A percentile compares a stretch with the other conserved stretches of the same genome.
Evolutionary conservation across 2,329 filamentous ascomycete species (phyloP).

Genomic region (Talaromyces rugulosus): DNA sequence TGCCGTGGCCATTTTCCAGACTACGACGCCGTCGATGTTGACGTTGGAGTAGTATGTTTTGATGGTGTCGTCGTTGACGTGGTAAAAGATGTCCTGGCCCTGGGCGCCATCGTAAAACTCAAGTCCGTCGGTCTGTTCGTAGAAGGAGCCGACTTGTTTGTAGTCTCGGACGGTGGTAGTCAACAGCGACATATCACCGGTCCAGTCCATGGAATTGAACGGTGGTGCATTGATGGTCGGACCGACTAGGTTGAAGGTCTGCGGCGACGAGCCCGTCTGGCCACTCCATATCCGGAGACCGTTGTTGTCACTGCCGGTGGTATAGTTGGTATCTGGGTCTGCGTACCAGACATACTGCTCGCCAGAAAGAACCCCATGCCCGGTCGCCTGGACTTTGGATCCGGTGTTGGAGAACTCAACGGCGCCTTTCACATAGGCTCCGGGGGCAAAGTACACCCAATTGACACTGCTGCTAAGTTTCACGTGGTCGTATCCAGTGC

Average conservation of each 20-base stretch:
- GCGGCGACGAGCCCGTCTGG: slow-evolving; percentile 16
- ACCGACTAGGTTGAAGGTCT: slow-evolving; percentile 24
- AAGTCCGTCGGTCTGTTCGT: slow-evolving; percentile 34
- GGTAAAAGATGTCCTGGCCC: slow-evolving; percentile 33
- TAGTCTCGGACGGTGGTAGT: slow-evolving; percentile 25
- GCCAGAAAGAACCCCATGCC: slow-evolving; percentile 34
- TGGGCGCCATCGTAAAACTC: slow-evolving; percentile 29
- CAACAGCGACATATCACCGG: slow-evolving; percentile 11
- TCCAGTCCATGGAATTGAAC: slow-evolving; percentile 36
- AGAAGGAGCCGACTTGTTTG: slow-evolving; percentile 39
- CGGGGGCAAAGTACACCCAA: slow-evolving; percentile 26
- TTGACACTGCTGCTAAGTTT: slow-evolving; percentile 21
- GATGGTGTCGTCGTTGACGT: slow-evolving; percentile 33
- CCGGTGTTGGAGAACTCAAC: slow-evolving; percentile 26
- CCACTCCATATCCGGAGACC: slow-evolving; percentile 30
- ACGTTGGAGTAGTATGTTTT: slow-evolving; percentile 37
- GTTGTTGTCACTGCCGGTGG: slow-evolving; percentile 24
- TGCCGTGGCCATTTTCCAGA: slow-evolving; percentile 36
- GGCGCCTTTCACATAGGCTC: slow-evolving; percentile 37
- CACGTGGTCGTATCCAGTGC: slow-evolving; percentile 13
- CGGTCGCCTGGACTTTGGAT: slow-evolving; percentile 27
- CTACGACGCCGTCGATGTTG: slow-evolving; percentile 30
- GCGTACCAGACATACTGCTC: slow-evolving; percentile 38
- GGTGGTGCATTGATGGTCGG: slow-evolving; percentile 31
- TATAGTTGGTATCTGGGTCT: slow-evolving; percentile 27